phyloP scores from a whole-genome alignment of 192 early-diverging fungal species.

The Backusella morwellensis region DNA sequence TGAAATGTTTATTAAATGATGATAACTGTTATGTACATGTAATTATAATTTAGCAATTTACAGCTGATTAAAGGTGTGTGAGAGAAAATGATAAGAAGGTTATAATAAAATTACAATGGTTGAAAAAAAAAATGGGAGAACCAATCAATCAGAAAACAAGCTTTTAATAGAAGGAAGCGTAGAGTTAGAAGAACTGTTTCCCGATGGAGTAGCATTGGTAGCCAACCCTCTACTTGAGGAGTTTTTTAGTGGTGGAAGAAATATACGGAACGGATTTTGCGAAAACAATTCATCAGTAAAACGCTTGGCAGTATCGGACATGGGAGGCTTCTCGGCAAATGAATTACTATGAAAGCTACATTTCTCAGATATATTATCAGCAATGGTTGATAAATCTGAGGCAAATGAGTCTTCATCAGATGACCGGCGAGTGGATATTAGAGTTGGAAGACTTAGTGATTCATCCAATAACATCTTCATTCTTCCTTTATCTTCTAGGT shows the following conservation, averaged over 20 bases:
- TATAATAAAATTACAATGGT: background rate
- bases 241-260: background rate
- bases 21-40: background rate
- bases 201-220: background rate
- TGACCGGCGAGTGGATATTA: background rate
- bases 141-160: background rate
- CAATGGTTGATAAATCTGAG: background rate
- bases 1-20: background rate
- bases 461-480: background rate
- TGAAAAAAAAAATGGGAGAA: background rate
- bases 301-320: background rate
- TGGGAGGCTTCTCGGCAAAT: background rate
- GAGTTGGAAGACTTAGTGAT: background rate
- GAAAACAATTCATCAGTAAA: conserved; percentile 1
- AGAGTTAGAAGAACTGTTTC: background rate
- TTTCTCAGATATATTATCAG: background rate
- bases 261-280: background rate
- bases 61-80: background rate
- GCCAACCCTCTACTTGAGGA: background rate
- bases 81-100: background rate
- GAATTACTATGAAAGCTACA: background rate
- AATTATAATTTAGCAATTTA: background rate
- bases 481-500: background rate
- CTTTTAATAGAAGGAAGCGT: background rate
- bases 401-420: background rate